Base-by-base conservation (phyloP, 441 rosid genomes). In the Aquilaria agallochum region DNA sequence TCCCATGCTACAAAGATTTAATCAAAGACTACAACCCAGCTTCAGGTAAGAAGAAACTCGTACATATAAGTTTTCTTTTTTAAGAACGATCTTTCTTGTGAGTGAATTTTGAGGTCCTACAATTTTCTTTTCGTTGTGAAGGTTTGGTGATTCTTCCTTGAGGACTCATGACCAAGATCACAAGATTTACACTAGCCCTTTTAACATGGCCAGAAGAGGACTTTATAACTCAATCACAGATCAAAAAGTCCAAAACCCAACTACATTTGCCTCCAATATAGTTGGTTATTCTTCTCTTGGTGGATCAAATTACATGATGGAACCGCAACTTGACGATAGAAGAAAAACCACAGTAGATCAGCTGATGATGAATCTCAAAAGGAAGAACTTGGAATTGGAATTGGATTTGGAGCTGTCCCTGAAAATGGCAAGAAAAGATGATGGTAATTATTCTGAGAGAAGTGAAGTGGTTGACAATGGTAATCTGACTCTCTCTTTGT, bases 371-470 rank as follows among this genome's bases (percentile, higher is more conserved):
- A 61, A 32, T 50, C 78, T 72, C 9, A 30, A 31, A 36, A 74
- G 85, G 71, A 83, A 78, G 78, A 64, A 9, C 31, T 59, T 53
- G 49, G 77, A 70, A 15, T 53, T 63, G 11, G 72, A 58, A 55
- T 60, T 89, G 61, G 98, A 89, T 73, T 81, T 92, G 83, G 82
- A 88, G 65, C 76, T 92, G 50, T 81, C 95, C 12, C 85, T 85
- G 60, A 74, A 80, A 74, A 74, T 83, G 62, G 62, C 74, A 56
- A 51, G 57, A 55, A 47, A 67, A 60, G 62, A 64, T 33, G 62
- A 56, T 15, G 65, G 71, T 55, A 54, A 63, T 31, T 27, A 46
- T 60, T 44, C 71, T 58, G 67, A 73, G 59, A 70, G 56, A 15
- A 64, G 51, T 54, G 59, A 67, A 36, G 58, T 54, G 44, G 44